A percentile compares a stretch with the other conserved stretches of the same genome.
Evolutionary conservation across 2,329 filamentous ascomycete species (phyloP).

Genomic region (Chrysosporium keratinophilum): DNA sequence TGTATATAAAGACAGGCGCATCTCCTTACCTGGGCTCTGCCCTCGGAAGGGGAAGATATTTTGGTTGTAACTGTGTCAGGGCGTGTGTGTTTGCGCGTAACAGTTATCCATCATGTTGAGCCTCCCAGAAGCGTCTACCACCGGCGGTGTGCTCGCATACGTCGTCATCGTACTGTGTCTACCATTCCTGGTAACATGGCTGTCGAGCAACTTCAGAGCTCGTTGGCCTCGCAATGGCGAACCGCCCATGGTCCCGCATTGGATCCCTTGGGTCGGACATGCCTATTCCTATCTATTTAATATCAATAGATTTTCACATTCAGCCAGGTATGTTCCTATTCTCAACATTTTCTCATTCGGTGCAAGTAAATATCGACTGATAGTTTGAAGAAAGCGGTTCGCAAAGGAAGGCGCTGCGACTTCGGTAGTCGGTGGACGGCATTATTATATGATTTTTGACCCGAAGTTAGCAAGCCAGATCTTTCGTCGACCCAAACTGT

Average conservation of each 20-base stretch:
- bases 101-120: slow-evolving; percentile 1
- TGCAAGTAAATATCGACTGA: background rate
- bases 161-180: background rate
- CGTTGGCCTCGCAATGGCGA: slow-evolving; percentile 9
- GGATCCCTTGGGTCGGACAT: slow-evolving; percentile 11
- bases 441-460: slow-evolving; percentile 19
- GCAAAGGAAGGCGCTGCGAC: slow-evolving; percentile 8
- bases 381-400: slow-evolving; percentile 7
- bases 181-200: slow-evolving; percentile 9
- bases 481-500: slow-evolving; percentile 17
- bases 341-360: background rate
- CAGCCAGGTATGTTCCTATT: background rate
- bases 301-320: background rate
- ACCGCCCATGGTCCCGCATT: slow-evolving; percentile 10
- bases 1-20: background rate
- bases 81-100: background rate
- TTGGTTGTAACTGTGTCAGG: too few relatives aligned
- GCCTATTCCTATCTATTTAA: background rate
- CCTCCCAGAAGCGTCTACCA: background rate
- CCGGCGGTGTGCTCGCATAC: background rate
- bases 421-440: slow-evolving; percentile 15
- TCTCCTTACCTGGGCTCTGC: background rate
- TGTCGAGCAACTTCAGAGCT: background rate
- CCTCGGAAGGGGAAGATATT: background rate
- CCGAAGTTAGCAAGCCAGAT: slow-evolving; percentile 18